Base-by-base conservation (phyloP, 2,329 filamentous ascomycete species). In the Aspergillus pseudoviridinutans region DNA sequence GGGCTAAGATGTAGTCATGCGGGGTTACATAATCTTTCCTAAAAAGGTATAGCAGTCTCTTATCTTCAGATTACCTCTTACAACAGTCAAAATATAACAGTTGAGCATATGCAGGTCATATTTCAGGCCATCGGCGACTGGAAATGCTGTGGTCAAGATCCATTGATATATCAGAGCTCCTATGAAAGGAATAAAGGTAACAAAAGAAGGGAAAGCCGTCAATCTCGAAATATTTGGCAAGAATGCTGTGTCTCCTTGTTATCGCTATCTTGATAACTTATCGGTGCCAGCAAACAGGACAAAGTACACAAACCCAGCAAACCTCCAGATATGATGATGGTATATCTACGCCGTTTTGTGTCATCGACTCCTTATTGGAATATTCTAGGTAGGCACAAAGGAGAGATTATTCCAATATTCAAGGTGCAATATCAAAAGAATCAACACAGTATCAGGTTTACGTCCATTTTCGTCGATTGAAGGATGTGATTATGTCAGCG, bases 241-340 rank as follows among this genome's bases (percentile, higher is more conserved):
- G 29, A 5, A 32, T 32, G 29, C 32, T 32, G 22, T 32, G 22
- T 10, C 28, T 47, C 32, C 49, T 42, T 46, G 51, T 61, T 58
- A 61, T 64, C 56, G 27, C 32, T 38, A 44, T 14, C 42, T n/a
- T 35, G 32, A 22, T 53, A 46, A 4, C 42, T 46, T 46, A 46
- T 60, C 32, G 38, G 27, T n/a, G 25, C 35, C 32, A 41, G 53
- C 67, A 68, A 61, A 66, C 60, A 41, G 14, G 20, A 44, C 67
- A 71, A 69, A 70, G 57, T 14, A 17, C 49, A 49, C 66, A 67
- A 70, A 69, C 59, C 27, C 0, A 49, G 10, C 67, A 69, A 68
- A 69, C 67, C 64, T 66, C 61, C 65, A 28, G 58, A 57, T 55
- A 38, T 35, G 20, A 29, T 29, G 10, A 29, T 29, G 28, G 3